phyloP scores from a whole-genome alignment of 768 basidiomycete genomes.

The Agaricus blazei region DNA sequence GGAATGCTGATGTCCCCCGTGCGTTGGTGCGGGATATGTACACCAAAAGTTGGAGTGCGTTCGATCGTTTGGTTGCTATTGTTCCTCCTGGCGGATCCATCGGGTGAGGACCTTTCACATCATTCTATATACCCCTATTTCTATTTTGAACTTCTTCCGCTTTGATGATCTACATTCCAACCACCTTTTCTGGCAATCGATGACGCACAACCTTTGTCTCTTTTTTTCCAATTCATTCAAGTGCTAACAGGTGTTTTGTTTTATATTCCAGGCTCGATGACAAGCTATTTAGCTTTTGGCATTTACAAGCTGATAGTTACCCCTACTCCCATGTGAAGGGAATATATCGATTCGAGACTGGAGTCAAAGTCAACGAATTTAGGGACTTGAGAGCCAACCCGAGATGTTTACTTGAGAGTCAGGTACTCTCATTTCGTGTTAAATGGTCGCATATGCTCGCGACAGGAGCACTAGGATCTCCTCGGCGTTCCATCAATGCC shows the following conservation, averaged over 20 bases:
- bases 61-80: slow-evolving; percentile 82
- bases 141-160: background rate
- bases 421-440: slow-evolving; percentile 75
- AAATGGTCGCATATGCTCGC: slow-evolving; percentile 74
- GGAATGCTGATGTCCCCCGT: slow-evolving; percentile 82
- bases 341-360: slow-evolving; percentile 84
- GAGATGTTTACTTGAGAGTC: slow-evolving; percentile 78
- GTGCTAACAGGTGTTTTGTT: background rate
- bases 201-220: slow-evolving; percentile 2
- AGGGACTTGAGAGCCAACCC: slow-evolving; percentile 87
- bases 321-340: slow-evolving; percentile 80
- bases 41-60: slow-evolving; percentile 90
- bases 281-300: slow-evolving; percentile 89
- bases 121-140: slow-evolving; percentile 8
- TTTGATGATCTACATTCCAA: background rate
- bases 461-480: slow-evolving; percentile 59
- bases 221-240: background rate
- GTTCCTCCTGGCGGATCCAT: slow-evolving; percentile 90
- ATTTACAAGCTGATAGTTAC: slow-evolving; percentile 72
- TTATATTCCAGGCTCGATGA: slow-evolving; percentile 64
- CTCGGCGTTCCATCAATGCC: slow-evolving; percentile 20
- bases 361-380: slow-evolving; percentile 85
- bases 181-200: background rate
- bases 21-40: slow-evolving; percentile 87
- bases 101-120: slow-evolving; percentile 43